Percentiles rank a stretch among this genome's conserved stretches.
phyloP scores from a whole-genome alignment of 1,139 yeast species.

The Yamadazyma taylorii region DNA sequence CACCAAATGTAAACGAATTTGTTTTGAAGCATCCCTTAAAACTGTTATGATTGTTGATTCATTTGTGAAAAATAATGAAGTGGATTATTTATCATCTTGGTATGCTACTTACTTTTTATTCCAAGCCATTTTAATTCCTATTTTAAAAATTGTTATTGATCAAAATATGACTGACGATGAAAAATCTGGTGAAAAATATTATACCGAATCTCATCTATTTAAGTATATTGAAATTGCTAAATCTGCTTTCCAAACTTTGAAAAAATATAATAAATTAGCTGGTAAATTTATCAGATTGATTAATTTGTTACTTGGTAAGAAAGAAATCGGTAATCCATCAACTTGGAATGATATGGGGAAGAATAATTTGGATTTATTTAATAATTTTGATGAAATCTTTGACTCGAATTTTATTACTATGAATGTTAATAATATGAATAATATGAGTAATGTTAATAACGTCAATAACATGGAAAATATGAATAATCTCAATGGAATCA shows the following conservation, averaged over 20 bases:
- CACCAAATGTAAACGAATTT: slow-evolving; percentile 48
- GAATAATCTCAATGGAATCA: no score
- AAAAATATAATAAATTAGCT: slow-evolving; percentile 49
- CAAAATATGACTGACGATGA: slow-evolving; percentile 39
- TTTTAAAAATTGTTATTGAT: slow-evolving; percentile 54
- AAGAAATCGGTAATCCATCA: slow-evolving; percentile 4
- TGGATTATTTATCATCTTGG: slow-evolving; percentile 51
- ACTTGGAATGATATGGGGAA: slow-evolving; percentile 13
- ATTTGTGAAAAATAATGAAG: slow-evolving; percentile 35
- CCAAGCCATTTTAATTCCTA: slow-evolving; percentile 59
- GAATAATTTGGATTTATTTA: slow-evolving; percentile 16
- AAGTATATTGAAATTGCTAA: slow-evolving; percentile 42
- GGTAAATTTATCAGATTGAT: slow-evolving; percentile 49
- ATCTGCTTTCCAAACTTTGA: slow-evolving; percentile 35
- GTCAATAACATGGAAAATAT: no score
- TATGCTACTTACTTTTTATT: slow-evolving; percentile 62
- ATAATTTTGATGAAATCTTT: slow-evolving; percentile 18
- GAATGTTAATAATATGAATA: background rate
- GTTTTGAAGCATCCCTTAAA: slow-evolving; percentile 53
- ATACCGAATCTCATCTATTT: slow-evolving; percentile 13
- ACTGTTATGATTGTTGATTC: slow-evolving; percentile 51
- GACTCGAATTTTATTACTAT: slow-evolving; percentile 4
- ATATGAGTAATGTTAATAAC: no score
- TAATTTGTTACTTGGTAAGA: slow-evolving; percentile 26
- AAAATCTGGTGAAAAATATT: slow-evolving; percentile 38